Conservation (phyloP, 805 yeast species). For the Cyberlindnera sargentensis region DNA sequence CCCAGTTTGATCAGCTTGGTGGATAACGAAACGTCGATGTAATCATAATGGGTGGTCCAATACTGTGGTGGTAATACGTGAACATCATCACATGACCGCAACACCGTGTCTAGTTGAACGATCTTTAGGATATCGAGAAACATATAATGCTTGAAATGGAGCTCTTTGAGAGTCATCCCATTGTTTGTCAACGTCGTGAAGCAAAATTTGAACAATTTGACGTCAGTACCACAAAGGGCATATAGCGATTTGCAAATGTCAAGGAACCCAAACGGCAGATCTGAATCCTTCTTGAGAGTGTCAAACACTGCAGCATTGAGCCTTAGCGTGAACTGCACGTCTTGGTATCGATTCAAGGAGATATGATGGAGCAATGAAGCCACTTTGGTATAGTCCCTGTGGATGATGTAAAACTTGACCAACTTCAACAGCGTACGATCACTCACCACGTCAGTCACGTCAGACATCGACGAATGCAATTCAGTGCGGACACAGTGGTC, state of each 20-base stretch:
- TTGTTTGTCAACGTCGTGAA: constrained; percentile 8
- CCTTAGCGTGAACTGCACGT: constrained; percentile 1
- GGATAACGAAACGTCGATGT: constrained; percentile 10
- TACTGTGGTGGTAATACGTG: constrained; percentile 8
- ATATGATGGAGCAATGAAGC: constrained; percentile 7
- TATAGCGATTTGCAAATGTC: constrained; percentile 12
- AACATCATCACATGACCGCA: constrained; percentile 8
- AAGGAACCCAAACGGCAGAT: constrained; percentile 10
- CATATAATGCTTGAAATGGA: constrained; percentile 3
- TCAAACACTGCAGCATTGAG: constrained; percentile 7
- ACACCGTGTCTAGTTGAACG: constrained; percentile 10
- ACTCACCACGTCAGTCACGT: constrained; percentile 4
- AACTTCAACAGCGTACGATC: constrained; percentile 8
- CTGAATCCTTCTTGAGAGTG: constrained; percentile 9
- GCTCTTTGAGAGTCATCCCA: not conserved
- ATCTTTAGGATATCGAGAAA: constrained; percentile 10
- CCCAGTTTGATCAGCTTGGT: constrained; percentile 5
- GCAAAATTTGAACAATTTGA: constrained; percentile 10
- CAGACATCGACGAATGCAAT: constrained; percentile 2
- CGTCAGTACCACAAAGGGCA: constrained; percentile 4
- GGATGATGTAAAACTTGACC: constrained; percentile 4
- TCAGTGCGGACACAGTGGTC: constrained; percentile 2
- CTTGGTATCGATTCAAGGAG: constrained; percentile 2
- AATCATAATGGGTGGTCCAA: constrained; percentile 11
- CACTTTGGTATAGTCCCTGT: constrained; percentile 8